phyloP scores from a whole-genome alignment of 1,284 basidiomycete genomes.

The Tilletia setariae region DNA sequence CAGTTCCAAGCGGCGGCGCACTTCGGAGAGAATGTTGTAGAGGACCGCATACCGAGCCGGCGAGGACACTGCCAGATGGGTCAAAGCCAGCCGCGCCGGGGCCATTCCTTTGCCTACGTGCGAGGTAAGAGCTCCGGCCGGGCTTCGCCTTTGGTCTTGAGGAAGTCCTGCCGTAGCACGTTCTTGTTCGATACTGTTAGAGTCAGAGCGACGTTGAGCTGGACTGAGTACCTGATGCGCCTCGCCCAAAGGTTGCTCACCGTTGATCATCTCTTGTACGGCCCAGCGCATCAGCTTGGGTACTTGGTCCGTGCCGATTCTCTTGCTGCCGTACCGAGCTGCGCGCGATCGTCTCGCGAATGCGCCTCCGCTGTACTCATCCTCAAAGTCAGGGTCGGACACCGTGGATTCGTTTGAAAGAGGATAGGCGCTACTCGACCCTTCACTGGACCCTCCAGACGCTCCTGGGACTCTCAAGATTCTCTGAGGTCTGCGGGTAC shows the following conservation, averaged over 20 bases:
- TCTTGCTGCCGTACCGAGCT: slow-evolving; percentile 23
- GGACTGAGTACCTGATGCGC: too few relatives aligned
- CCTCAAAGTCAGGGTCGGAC: too few relatives aligned
- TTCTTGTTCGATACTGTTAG: slow-evolving; percentile 6
- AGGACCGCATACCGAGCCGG: slow-evolving; percentile 23
- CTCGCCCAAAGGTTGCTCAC: too few relatives aligned
- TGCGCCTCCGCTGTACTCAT: slow-evolving; percentile 1
- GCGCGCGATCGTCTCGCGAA: slow-evolving; percentile 23
- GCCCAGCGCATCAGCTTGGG: slow-evolving; percentile 13
- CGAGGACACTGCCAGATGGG: slow-evolving; percentile 20
- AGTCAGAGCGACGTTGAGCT: background rate
- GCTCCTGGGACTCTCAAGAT: too few relatives aligned
- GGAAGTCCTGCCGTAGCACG: slow-evolving; percentile 4
- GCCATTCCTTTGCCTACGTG: slow-evolving; percentile 16
- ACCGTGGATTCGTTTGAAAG: too few relatives aligned
- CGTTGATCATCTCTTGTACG: background rate
- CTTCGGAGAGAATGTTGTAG: slow-evolving; percentile 22
- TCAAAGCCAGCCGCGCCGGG: slow-evolving; percentile 9
- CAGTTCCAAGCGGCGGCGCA: slow-evolving; percentile 17
- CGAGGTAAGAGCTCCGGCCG: slow-evolving; percentile 8
- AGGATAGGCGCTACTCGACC: too few relatives aligned
- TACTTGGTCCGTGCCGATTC: slow-evolving; percentile 14
- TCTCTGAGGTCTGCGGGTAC: background rate
- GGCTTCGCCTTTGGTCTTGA: slow-evolving; percentile 4
- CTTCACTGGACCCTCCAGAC: too few relatives aligned